These are phyloP conservation scores for Tetrapisispora iriomotensis DNA, from an alignment of 805 yeast genomes.

Conservation along the genomic window DNA sequence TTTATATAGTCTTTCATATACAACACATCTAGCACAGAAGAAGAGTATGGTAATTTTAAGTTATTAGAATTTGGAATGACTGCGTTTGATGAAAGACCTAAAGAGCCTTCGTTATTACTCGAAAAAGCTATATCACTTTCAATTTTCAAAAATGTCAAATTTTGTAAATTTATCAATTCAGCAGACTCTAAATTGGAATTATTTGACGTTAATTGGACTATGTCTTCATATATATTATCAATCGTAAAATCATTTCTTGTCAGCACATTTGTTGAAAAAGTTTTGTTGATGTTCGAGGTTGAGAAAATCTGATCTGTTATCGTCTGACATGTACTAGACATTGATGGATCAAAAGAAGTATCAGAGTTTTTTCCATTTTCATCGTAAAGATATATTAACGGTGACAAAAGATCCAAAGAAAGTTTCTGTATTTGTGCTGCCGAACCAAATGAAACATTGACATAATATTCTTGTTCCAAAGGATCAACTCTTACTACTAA, in stretches of 20 bases:
- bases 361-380: slow-evolving; percentile 8
- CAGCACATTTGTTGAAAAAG: not conserved
- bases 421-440: slow-evolving; percentile 25
- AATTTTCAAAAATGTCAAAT: slow-evolving; percentile 30
- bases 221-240: not conserved
- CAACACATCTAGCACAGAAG: slow-evolving; percentile 29
- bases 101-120: slow-evolving; percentile 33
- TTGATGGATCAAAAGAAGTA: slow-evolving; percentile 7
- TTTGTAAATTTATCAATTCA: slow-evolving; percentile 10
- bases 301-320: too few species aligned
- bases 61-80: slow-evolving; percentile 9
- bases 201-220: not conserved
- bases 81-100: slow-evolving; percentile 35
- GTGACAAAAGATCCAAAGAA: slow-evolving; percentile 31
- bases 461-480: slow-evolving; percentile 22
- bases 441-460: slow-evolving; percentile 27
- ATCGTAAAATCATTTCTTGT: not conserved
- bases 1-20: slow-evolving; percentile 25
- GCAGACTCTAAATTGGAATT: too few species aligned
- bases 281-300: too few species aligned
- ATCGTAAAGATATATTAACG: slow-evolving; percentile 28
- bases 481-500: slow-evolving; percentile 17
- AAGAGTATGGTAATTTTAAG: slow-evolving; percentile 12
- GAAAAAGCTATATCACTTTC: too few species aligned
- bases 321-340: not conserved